Conservation (phyloP, 192 early-diverging fungal genomes). For the Coemansia erecta region DNA sequence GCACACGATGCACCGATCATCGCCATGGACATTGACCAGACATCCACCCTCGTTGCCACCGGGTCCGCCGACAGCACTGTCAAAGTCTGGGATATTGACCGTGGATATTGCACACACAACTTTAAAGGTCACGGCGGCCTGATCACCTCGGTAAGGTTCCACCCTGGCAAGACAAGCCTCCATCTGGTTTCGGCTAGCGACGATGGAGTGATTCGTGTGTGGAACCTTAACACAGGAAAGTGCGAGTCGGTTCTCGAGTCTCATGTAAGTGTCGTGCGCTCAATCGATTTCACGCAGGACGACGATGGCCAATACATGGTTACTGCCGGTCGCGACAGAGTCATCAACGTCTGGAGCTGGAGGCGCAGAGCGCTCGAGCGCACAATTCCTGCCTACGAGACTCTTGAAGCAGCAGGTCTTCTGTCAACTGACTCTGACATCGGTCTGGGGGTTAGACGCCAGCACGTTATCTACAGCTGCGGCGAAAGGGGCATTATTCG, state of each 20-base stretch:
- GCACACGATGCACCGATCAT: slow-evolving; percentile 93
- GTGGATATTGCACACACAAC: slow-evolving; percentile 92
- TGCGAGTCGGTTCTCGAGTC: slow-evolving; percentile 74
- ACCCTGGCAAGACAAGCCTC: slow-evolving; percentile 59
- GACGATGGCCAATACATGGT: slow-evolving; percentile 68
- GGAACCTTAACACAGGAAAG: slow-evolving; percentile 78
- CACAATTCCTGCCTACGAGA: slow-evolving; percentile 87
- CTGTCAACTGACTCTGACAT: slow-evolving; percentile 43
- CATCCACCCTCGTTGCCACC: slow-evolving; percentile 91
- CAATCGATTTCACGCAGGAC: slow-evolving; percentile 69
- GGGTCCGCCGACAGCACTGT: slow-evolving; percentile 94
- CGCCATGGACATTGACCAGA: slow-evolving; percentile 85
- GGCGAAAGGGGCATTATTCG: slow-evolving; percentile 80
- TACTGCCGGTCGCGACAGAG: slow-evolving; percentile 86
- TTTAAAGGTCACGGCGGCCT: slow-evolving; percentile 91
- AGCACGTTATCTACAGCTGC: slow-evolving; percentile 72
- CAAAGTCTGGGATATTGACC: slow-evolving; percentile 93
- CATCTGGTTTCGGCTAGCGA: slow-evolving; percentile 83
- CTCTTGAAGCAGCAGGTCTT: slow-evolving; percentile 82
- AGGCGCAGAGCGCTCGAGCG: slow-evolving; percentile 59
- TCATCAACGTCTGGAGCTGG: slow-evolving; percentile 89
- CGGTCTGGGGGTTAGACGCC: slow-evolving; percentile 33
- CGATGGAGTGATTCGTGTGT: slow-evolving; percentile 86
- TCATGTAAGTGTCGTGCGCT: slow-evolving; percentile 90
- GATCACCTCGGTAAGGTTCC: slow-evolving; percentile 81